Conservation (phyloP, 208 protist species). For the Acanthamoeba triangularis region DNA sequence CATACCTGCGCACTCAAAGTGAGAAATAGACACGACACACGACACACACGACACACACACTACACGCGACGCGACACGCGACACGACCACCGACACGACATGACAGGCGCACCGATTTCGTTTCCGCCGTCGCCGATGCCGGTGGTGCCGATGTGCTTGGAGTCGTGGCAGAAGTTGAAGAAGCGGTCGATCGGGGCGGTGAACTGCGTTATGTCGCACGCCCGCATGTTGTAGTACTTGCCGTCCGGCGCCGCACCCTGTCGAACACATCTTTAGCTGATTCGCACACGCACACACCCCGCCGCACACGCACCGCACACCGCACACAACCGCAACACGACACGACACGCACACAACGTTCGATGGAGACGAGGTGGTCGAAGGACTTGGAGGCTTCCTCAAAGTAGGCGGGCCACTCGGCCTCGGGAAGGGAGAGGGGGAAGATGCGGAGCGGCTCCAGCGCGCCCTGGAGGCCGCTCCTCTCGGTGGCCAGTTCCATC, state of each 20-base stretch:
- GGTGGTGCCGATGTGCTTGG: slow-evolving; percentile 23
- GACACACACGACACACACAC: too few relatives aligned
- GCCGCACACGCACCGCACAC: neutral
- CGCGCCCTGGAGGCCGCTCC: neutral
- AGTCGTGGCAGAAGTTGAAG: neutral
- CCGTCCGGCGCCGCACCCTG: slow-evolving; percentile 66
- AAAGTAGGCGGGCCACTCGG: neutral
- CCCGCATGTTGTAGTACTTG: slow-evolving; percentile 70
- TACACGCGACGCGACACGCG: neutral
- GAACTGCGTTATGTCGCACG: slow-evolving; percentile 49
- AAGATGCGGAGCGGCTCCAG: slow-evolving; percentile 43
- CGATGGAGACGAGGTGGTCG: slow-evolving; percentile 64
- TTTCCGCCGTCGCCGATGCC: slow-evolving; percentile 78
- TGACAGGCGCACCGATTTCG: slow-evolving; percentile 27
- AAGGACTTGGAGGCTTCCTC: neutral
- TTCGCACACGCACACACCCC: neutral
- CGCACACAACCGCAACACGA: neutral
- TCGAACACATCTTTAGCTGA: too few relatives aligned
- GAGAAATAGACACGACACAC: neutral
- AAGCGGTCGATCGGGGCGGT: slow-evolving; percentile 72
- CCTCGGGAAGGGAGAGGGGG: slow-evolving; percentile 22
- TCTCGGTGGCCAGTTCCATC: slow-evolving; percentile 52
- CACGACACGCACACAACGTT: neutral
- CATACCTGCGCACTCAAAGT: neutral
- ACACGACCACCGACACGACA: neutral